These are phyloP conservation scores for Zygoascus tannicola DNA, from an alignment of 805 yeast genomes.

Conservation along the genomic window DNA sequence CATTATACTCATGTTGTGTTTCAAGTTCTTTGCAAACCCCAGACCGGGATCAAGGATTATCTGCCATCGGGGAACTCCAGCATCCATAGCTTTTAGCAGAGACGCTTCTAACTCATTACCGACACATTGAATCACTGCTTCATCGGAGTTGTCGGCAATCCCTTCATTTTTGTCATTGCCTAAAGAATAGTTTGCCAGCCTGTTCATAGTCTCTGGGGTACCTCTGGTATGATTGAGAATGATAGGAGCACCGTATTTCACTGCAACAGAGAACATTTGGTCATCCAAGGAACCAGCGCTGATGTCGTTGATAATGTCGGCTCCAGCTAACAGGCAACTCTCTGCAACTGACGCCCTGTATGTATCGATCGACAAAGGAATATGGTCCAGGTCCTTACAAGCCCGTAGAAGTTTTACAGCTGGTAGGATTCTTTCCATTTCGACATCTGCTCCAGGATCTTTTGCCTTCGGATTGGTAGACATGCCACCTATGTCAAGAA, in stretches of 20 bases:
- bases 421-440: constrained; percentile 61
- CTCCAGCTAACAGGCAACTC: constrained; percentile 62
- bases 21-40: constrained; percentile 83
- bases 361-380: constrained; percentile 78
- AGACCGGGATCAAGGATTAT: constrained; percentile 88
- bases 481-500: constrained; percentile 89
- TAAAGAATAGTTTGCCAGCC: constrained; percentile 44
- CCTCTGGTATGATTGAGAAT: constrained; percentile 83
- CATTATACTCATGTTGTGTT: constrained; percentile 61
- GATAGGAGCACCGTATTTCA: constrained; percentile 57
- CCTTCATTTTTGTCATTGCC: constrained; percentile 13
- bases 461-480: constrained; percentile 82
- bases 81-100: constrained; percentile 44
- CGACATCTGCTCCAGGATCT: constrained; percentile 56
- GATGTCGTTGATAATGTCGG: constrained; percentile 86
- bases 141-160: constrained; percentile 17
- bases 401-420: constrained; percentile 52
- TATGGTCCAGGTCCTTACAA: constrained; percentile 30
- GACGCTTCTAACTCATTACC: constrained; percentile 55
- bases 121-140: constrained; percentile 44
- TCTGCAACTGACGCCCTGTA: constrained; percentile 69
- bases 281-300: constrained; percentile 70
- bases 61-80: constrained; percentile 83
- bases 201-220: constrained; percentile 60
- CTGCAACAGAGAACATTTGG: constrained; percentile 58